Conservation (phyloP, 306 rosid genomes). For the Glycine latifolia region DNA sequence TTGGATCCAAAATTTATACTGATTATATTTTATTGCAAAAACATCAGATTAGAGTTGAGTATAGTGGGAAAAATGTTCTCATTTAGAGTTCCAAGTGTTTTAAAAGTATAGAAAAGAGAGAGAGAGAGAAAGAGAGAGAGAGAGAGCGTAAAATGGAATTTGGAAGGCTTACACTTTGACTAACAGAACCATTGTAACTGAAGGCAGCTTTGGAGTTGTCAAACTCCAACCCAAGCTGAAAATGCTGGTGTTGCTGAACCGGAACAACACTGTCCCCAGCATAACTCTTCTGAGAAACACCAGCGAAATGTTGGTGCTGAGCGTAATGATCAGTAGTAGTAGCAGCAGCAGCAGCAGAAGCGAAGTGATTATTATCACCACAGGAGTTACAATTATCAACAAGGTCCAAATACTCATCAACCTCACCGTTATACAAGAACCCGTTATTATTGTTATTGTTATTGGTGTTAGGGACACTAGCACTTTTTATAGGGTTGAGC, state of each 20-base stretch:
- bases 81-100: too few species aligned
- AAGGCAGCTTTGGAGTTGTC: constrained; percentile 69
- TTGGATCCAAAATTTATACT: too few species aligned
- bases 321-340: constrained; percentile 41
- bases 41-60: too few species aligned
- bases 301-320: constrained; percentile 40
- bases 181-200: constrained; percentile 64
- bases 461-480: background rate
- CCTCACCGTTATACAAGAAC: constrained; percentile 72
- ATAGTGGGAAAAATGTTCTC: too few species aligned
- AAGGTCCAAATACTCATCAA: constrained; percentile 85
- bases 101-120: background rate
- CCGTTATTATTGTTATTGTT: constrained; percentile 52
- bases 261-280: constrained; percentile 87
- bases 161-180: constrained; percentile 66
- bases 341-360: background rate
- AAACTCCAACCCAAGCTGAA: constrained; percentile 69
- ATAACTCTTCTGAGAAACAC: constrained; percentile 54
- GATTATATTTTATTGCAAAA: too few species aligned
- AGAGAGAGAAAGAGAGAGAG: background rate
- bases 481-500: constrained; percentile 64
- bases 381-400: constrained; percentile 72
- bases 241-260: constrained; percentile 64
- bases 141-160: background rate
- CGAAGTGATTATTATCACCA: constrained; percentile 42